Evolutionary conservation across 176 grass and related monocot genomes (phyloP).

Genomic region (Carex myosuroides): DNA sequence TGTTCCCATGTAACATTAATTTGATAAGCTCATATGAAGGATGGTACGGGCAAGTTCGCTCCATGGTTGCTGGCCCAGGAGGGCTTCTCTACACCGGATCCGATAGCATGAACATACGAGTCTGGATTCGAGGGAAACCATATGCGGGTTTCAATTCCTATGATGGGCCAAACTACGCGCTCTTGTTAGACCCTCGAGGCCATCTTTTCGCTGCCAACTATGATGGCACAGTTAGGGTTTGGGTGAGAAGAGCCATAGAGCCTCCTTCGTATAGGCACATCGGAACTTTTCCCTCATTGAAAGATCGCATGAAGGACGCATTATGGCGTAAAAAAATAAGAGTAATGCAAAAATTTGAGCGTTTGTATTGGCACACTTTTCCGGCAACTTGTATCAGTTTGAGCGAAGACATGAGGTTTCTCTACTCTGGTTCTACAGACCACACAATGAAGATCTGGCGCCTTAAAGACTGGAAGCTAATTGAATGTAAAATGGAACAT

Average conservation of each 20-base stretch:
- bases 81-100: constrained; percentile 63
- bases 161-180: constrained; percentile 49
- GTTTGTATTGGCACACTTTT: constrained; percentile 43
- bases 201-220: constrained; percentile 52
- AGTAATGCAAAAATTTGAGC: neutral
- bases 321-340: neutral
- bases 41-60: constrained; percentile 41
- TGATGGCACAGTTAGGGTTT: constrained; percentile 57
- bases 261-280: constrained; percentile 27
- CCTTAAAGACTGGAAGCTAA: constrained; percentile 21
- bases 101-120: constrained; percentile 39
- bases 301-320: constrained; percentile 28
- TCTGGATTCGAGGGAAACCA: constrained; percentile 38
- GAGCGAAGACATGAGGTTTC: constrained; percentile 28
- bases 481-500: constrained; percentile 42
- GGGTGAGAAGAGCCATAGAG: constrained; percentile 10
- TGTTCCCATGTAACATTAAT: neutral
- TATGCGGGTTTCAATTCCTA: constrained; percentile 30
- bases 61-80: constrained; percentile 28
- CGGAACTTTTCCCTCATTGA: constrained; percentile 24
- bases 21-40: constrained; percentile 44
- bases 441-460: constrained; percentile 41
- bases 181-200: constrained; percentile 30
- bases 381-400: constrained; percentile 56
- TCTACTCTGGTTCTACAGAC: constrained; percentile 59